Conservation (phyloP, 164 flowering plant genomes). For the Chimonanthus praecox region DNA sequence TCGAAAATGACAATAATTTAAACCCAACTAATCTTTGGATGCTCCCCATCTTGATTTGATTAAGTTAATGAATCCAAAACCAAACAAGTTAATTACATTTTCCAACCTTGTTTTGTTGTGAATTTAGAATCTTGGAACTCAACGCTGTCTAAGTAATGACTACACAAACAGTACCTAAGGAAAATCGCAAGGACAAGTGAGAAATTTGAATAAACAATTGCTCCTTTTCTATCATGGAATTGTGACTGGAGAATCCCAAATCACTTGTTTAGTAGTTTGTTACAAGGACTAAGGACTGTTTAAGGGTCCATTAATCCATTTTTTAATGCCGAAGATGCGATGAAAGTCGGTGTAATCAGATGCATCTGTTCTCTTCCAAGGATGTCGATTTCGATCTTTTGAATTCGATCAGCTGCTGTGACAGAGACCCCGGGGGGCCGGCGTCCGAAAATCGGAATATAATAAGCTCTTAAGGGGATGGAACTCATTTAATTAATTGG, state of each 20-base stretch:
- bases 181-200: neutral
- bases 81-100: neutral
- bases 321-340: neutral
- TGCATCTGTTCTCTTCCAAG: neutral
- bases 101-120: neutral
- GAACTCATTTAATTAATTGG: neutral
- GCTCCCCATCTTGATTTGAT: neutral
- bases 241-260: neutral
- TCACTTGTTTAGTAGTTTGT: neutral
- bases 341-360: neutral
- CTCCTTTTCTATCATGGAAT: neutral
- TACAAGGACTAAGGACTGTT: neutral
- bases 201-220: neutral
- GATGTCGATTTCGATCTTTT: neutral
- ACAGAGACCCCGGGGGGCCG: neutral
- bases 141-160: neutral
- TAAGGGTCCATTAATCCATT: conserved; percentile 1
- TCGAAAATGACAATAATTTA: neutral
- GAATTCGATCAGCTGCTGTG: conserved; percentile 5
- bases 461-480: too few relatives aligned
- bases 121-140: conserved; percentile 1
- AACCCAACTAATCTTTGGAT: neutral
- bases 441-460: neutral
- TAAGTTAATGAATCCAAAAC: neutral
- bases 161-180: neutral